Conservation (phyloP, 306 rosid genomes). For the Lupinus albus region DNA sequence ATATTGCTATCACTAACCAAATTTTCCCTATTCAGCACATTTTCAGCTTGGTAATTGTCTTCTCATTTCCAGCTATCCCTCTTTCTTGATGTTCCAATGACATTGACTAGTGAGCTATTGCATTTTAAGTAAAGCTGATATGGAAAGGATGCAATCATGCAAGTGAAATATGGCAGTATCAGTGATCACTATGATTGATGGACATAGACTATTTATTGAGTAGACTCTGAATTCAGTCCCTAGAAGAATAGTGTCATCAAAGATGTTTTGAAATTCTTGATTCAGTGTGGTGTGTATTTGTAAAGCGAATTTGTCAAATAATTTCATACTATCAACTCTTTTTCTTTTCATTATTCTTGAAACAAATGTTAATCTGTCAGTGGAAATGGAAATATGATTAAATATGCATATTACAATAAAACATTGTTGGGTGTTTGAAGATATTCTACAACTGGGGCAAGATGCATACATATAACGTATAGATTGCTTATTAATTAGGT, state of each 20-base stretch:
- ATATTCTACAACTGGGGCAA: conserved; percentile 24
- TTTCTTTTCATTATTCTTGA: conserved; percentile 21
- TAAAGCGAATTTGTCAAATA: too few species aligned
- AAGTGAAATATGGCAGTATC: not conserved
- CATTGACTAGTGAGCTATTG: not conserved
- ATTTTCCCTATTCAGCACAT: not conserved
- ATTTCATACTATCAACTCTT: too few species aligned
- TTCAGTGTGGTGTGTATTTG: too few species aligned
- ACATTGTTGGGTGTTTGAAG: conserved; percentile 11
- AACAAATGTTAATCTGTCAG: conserved; percentile 15
- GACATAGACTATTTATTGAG: not conserved
- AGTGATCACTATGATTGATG: not conserved
- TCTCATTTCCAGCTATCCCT: not conserved
- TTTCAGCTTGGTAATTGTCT: conserved; percentile 3
- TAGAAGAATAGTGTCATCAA: too few species aligned
- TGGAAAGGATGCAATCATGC: conserved; percentile 12
- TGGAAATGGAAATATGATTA: not conserved
- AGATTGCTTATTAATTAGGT: not conserved
- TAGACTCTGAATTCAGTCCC: too few species aligned
- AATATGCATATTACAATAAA: conserved; percentile 18
- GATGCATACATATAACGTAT: not conserved
- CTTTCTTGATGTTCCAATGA: conserved; percentile 10
- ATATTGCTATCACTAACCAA: not conserved
- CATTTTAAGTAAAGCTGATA: not conserved
- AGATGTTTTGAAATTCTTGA: too few species aligned